Conservation (phyloP, 1,284 basidiomycete species). For the Malassezia brasiliensis region DNA sequence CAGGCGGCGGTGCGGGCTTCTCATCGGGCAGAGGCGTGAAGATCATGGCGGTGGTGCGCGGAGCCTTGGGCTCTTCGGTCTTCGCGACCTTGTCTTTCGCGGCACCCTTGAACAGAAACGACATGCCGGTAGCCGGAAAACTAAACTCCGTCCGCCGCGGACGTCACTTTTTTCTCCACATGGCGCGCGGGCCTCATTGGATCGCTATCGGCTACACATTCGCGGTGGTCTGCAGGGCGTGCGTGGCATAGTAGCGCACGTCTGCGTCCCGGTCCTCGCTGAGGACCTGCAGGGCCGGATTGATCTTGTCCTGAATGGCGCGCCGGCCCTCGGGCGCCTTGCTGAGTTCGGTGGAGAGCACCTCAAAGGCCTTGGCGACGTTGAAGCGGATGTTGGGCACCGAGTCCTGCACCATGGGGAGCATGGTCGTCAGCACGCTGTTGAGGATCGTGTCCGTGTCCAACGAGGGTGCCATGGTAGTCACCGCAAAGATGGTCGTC, state of each 20-base stretch:
- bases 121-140: neutral
- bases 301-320: slow-evolving; percentile 63
- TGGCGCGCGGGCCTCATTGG: neutral
- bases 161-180: neutral
- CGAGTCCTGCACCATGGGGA: slow-evolving; percentile 75
- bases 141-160: neutral
- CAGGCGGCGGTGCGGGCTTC: neutral
- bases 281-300: slow-evolving; percentile 74
- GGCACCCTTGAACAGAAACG: neutral
- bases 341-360: slow-evolving; percentile 64
- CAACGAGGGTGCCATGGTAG: slow-evolving; percentile 88
- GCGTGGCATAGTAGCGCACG: slow-evolving; percentile 63
- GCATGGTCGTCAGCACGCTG: slow-evolving; percentile 75
- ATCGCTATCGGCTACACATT: neutral
- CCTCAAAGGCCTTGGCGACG: slow-evolving; percentile 70
- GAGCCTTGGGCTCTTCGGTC: neutral
- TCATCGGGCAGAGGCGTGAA: neutral
- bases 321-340: slow-evolving; percentile 63
- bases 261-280: slow-evolving; percentile 88
- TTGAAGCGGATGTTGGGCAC: slow-evolving; percentile 99
- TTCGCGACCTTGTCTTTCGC: neutral
- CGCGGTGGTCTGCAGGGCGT: slow-evolving; percentile 38
- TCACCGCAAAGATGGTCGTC: slow-evolving; percentile 98
- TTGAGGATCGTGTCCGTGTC: slow-evolving; percentile 72
- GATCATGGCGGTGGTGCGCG: slow-evolving; percentile 3